Conservation (phyloP, 345 rosid species). For the Hirschfeldia incana region DNA sequence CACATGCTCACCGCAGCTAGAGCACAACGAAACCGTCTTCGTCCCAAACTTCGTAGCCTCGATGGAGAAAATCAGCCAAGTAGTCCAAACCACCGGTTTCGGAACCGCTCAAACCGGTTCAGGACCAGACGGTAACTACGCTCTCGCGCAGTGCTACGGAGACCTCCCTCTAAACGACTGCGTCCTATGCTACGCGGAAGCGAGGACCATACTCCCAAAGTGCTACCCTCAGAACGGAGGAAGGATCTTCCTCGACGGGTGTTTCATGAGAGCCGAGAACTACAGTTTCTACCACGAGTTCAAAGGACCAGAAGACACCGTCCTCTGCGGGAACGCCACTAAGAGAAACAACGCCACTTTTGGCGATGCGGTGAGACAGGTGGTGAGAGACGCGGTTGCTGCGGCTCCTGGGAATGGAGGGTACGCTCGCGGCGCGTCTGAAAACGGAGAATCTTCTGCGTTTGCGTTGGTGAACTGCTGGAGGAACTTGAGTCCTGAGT, state of each 20-base stretch:
- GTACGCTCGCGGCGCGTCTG: constrained; percentile 51
- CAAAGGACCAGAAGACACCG: constrained; percentile 55
- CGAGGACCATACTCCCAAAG: constrained; percentile 77
- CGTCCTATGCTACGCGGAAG: constrained; percentile 88
- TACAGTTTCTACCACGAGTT: constrained; percentile 76
- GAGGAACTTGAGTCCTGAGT: constrained; percentile 61
- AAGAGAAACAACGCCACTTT: constrained; percentile 44
- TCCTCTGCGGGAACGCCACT: constrained; percentile 67
- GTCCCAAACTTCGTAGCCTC: constrained; percentile 76
- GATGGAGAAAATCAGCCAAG: constrained; percentile 81
- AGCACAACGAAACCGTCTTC: constrained; percentile 59
- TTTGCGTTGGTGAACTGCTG: constrained; percentile 84
- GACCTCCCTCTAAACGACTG: constrained; percentile 82
- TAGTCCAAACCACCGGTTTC: constrained; percentile 58
- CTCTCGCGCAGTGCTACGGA: constrained; percentile 86
- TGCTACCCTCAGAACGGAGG: constrained; percentile 87
- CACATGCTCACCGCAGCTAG: constrained; percentile 48
- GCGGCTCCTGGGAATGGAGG: constrained; percentile 51
- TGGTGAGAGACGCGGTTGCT: constrained; percentile 45
- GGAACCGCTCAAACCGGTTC: constrained; percentile 67
- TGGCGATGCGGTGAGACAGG: constrained; percentile 50
- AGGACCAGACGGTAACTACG: constrained; percentile 70
- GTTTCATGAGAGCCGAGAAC: constrained; percentile 91
- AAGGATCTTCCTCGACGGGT: constrained; percentile 81
- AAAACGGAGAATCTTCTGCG: constrained; percentile 49